phyloP scores from a whole-genome alignment of 2,329 filamentous ascomycete genomes.

The Trichoderma citrinoviride region DNA sequence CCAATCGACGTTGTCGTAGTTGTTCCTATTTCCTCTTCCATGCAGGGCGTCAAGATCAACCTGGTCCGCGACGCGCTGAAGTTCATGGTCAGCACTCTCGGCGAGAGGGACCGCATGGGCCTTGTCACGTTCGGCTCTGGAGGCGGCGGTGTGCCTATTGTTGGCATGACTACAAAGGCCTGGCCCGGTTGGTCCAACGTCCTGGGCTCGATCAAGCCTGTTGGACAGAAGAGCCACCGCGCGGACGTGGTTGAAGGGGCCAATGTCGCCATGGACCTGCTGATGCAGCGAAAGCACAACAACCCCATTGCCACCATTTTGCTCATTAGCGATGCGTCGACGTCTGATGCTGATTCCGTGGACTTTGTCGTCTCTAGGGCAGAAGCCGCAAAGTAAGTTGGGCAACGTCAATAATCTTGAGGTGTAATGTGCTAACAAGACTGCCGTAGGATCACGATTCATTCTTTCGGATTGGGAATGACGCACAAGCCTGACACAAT shows the following conservation, averaged over 20 bases:
- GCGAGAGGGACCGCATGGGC: constrained; percentile 93
- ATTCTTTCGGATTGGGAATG: constrained; percentile 93
- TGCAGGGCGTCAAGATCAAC: constrained; percentile 99
- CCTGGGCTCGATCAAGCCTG: constrained; percentile 81
- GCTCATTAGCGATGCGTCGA: constrained; percentile 95
- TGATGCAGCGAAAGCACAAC: constrained; percentile 96
- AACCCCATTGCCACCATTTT: constrained; percentile 95
- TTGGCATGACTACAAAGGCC: constrained; percentile 96
- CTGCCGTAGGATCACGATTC: constrained; percentile 74
- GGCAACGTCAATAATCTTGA: neutral
- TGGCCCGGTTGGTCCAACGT: constrained; percentile 92
- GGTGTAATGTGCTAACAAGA: constrained; percentile 18
- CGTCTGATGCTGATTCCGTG: constrained; percentile 88
- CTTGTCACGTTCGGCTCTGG: constrained; percentile 96
- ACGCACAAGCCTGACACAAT: constrained; percentile 98
- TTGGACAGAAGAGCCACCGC: constrained; percentile 93
- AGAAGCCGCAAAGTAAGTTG: constrained; percentile 86
- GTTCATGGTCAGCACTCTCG: constrained; percentile 86
- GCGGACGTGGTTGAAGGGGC: constrained; percentile 97
- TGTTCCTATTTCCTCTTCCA: constrained; percentile 94
- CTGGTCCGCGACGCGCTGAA: constrained; percentile 86
- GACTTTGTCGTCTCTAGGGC: constrained; percentile 97
- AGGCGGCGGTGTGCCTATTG: constrained; percentile 85
- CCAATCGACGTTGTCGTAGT: constrained; percentile 95
- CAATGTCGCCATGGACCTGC: constrained; percentile 95